Evolutionary conservation across 2,329 filamentous ascomycete genomes (phyloP).

Genomic region (Westerdykella ornata): DNA sequence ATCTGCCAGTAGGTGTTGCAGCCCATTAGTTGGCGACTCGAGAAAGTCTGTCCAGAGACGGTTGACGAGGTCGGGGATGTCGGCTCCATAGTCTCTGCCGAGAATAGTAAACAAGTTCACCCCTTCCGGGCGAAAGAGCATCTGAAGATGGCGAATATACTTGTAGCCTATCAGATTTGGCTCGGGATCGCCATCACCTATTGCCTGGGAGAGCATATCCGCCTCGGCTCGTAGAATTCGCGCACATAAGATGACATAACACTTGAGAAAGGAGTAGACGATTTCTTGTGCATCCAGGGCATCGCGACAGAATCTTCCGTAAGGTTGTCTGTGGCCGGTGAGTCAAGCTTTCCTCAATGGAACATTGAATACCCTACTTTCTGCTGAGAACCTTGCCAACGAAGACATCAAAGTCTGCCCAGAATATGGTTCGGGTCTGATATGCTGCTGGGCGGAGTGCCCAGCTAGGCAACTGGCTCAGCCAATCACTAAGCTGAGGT

Average conservation of each 20-base stretch:
- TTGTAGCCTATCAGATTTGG: constrained; percentile 21
- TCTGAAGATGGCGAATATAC: constrained; percentile 22
- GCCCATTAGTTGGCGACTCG: constrained; percentile 13
- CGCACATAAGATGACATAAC: constrained; percentile 24
- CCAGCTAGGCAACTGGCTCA: not conserved
- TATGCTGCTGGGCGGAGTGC: too few relatives aligned
- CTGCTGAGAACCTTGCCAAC: constrained; percentile 23
- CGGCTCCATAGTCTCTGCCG: constrained; percentile 21
- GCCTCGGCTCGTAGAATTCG: constrained; percentile 23
- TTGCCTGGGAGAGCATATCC: constrained; percentile 14
- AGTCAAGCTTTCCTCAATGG: constrained; percentile 6
- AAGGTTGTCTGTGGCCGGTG: constrained; percentile 15
- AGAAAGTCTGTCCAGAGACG: constrained; percentile 23
- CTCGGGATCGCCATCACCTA: constrained; percentile 13
- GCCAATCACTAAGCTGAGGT: not conserved
- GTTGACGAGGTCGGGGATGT: constrained; percentile 15
- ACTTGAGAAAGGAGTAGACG: constrained; percentile 22
- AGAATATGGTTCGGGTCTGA: constrained; percentile 13
- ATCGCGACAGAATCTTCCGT: constrained; percentile 22
- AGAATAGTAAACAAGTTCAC: constrained; percentile 21
- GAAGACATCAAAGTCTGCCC: constrained; percentile 29
- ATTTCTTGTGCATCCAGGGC: constrained; percentile 17
- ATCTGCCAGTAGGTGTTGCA: constrained; percentile 21
- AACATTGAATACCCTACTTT: constrained; percentile 14
- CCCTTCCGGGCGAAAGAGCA: constrained; percentile 22